Conservation (phyloP, 768 basidiomycete genomes). For the Albatrellus ellisii region DNA sequence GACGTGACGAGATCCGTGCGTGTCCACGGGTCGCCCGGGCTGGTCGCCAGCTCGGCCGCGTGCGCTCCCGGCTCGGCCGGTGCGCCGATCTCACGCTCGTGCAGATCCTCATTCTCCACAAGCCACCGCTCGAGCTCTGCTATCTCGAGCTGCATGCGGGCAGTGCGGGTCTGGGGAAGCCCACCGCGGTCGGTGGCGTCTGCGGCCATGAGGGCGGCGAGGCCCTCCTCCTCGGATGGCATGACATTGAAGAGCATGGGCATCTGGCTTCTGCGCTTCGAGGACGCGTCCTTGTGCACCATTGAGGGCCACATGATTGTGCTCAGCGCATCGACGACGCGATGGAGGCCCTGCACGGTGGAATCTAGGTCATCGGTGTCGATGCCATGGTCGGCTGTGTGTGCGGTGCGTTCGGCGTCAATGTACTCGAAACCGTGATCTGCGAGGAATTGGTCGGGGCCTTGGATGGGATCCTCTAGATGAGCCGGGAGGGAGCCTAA, state of each 20-base stretch:
- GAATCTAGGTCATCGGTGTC: not conserved
- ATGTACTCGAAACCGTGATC: conserved; percentile 69
- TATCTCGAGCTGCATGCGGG: conserved; percentile 35
- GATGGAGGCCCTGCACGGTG: conserved; percentile 34
- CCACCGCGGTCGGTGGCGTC: conserved; percentile 16
- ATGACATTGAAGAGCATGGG: conserved; percentile 17
- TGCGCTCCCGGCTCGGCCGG: conserved; percentile 9
- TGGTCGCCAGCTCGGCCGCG: not conserved
- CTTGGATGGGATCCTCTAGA: conserved; percentile 21
- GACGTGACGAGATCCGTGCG: not conserved
- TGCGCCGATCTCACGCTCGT: conserved; percentile 7
- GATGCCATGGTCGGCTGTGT: not conserved
- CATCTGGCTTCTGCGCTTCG: conserved; percentile 17
- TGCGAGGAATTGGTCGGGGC: conserved; percentile 54
- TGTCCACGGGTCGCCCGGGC: conserved; percentile 12
- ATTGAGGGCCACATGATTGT: conserved; percentile 88
- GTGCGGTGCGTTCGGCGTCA: conserved; percentile 29
- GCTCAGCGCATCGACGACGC: conserved; percentile 67
- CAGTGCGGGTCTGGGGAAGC: conserved; percentile 5
- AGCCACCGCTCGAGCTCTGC: conserved; percentile 52
- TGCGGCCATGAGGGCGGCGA: conserved; percentile 19
- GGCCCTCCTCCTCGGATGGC: conserved; percentile 25
- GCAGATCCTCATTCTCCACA: conserved; percentile 31
- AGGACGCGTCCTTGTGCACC: conserved; percentile 26
- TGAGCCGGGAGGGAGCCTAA: conserved; percentile 22